phyloP scores from a whole-genome alignment of 768 basidiomycete species.

The Fistulinella prunicolor region DNA sequence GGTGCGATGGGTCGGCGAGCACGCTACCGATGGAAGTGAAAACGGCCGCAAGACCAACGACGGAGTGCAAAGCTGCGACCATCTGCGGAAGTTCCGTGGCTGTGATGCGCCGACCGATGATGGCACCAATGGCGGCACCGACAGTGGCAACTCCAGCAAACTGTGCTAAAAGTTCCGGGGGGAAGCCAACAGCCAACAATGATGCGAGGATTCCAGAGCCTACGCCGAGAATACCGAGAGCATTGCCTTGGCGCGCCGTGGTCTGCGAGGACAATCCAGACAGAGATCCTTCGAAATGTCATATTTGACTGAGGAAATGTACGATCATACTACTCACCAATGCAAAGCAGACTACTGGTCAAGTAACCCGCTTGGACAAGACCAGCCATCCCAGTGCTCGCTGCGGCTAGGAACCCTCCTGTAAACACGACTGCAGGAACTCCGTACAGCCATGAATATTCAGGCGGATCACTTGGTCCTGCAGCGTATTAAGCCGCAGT shows the following conservation, averaged over 20 bases:
- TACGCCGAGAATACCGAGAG: conserved; percentile 84
- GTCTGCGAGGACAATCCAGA: conserved; percentile 76
- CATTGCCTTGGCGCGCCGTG: conserved; percentile 86
- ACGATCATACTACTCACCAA: conserved; percentile 44
- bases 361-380: conserved; percentile 87
- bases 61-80: conserved; percentile 79
- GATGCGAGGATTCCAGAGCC: conserved; percentile 78
- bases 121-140: conserved; percentile 66
- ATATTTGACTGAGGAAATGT: not conserved
- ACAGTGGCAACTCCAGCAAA: conserved; percentile 74
- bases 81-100: conserved; percentile 87
- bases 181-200: conserved; percentile 79
- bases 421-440: conserved; percentile 80
- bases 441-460: conserved; percentile 81
- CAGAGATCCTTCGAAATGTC: conserved; percentile 54
- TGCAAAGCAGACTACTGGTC: conserved; percentile 82
- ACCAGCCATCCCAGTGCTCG: conserved; percentile 81
- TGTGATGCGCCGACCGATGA: conserved; percentile 80
- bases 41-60: conserved; percentile 88
- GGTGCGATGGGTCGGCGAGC: conserved; percentile 64
- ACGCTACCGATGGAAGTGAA: conserved; percentile 84
- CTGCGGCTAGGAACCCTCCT: conserved; percentile 78
- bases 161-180: conserved; percentile 68
- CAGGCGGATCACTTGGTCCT: conserved; percentile 84
- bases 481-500: conserved; percentile 6